Base-by-base conservation (phyloP, 2,329 filamentous ascomycete species). In the Colletotrichum sp. region DNA sequence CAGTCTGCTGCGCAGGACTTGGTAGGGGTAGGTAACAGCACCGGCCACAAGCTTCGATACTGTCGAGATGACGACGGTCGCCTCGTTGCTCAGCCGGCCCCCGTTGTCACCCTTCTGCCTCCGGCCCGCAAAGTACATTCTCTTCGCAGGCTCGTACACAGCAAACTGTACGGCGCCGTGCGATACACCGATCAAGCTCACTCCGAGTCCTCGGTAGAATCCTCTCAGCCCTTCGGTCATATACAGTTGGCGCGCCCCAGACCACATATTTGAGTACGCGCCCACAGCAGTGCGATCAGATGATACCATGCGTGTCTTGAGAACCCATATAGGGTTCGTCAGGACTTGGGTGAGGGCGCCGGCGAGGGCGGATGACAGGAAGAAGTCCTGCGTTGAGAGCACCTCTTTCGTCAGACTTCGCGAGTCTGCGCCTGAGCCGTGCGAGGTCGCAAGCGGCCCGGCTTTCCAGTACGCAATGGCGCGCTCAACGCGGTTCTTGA, bases 291-390 rank as follows among this genome's bases (percentile, higher is more conserved):
- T 89, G 66, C 92, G 91, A 79, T 97, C 95, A 6, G 95, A 96
- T 34, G 96, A 95, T 28, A 99, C 89, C 96, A 99, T 99, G 78
- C 97, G 94, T 10, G 96, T 99, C 88, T 99, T 99, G 84, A 99
- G 92, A 4, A 99, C 97, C 97, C 97, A 99, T 80, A 99, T 93
- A 4, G 97, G 97, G 83, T 99, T 99, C 34, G 97, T 99, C 79
- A 96, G 89, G 34, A 95, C 86, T 59, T 96, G 94, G 3, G 96
- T 98, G 55, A 95, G 85, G 21, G 94, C 88, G 34, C 96, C 96
- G 78, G 90, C 87, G 32, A 89, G 82, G n/a, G 88, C 94, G 39
- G 95, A 96, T 6, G 96, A 92, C 63, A 94, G 81, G 83, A 98
- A 96, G 87, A 96, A 98, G 84, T 98, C 95, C 30, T 88, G 88